Base-by-base conservation (phyloP, 1,284 basidiomycete genomes). In the Cutaneotrichosporon cyanovorans region DNA sequence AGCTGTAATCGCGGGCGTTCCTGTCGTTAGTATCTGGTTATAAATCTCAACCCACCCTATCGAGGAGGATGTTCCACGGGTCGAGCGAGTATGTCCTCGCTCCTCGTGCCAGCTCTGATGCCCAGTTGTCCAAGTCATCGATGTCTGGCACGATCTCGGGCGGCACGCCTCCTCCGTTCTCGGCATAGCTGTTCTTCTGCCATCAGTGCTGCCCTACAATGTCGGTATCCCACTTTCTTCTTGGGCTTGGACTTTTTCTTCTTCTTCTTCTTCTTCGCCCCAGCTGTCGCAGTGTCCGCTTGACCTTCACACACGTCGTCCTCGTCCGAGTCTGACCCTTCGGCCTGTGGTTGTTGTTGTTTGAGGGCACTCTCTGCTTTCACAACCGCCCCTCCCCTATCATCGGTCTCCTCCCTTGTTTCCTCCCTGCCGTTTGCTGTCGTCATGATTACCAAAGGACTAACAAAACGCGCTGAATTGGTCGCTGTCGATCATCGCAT, bases 161-260 rank as follows among this genome's bases (percentile, higher is more conserved):
- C 2, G 61, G 59, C 23, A 60, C 54, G 22, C 42, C 45, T 23
- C 59, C 59, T 12, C 51, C 51, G 30, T 53, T 50, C 48, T 43
- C 41, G 20, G 42, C 42, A 34, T 45, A 45, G 35, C 45, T 39
- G 15, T 30, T 20, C 22, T 46, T 40, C 43, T 50, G 37, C 20
- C 20, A n/a, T 21, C 43, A 28, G 22, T 12, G 7, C 25, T 7
- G 7, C 40, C 21, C 12, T 15, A 18, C 28, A 11, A 32, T 15
- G 37, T 15, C 18, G 21, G n/a, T n/a, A 19, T 12, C 50, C n/a
- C 20, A 40, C 46, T 43, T 48, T 46, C 31, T 50, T 50, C 45
- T 51, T 51, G 44, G 18, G 43, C 45, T 53, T 53, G 35, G 46
- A 43, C 46, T 54, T 54, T 20, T 50, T 50, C 48, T 54, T 54